These are phyloP conservation scores for Epicoccum nigrum DNA, from an alignment of 2,329 filamentous ascomycete species.

Conservation along the genomic window DNA sequence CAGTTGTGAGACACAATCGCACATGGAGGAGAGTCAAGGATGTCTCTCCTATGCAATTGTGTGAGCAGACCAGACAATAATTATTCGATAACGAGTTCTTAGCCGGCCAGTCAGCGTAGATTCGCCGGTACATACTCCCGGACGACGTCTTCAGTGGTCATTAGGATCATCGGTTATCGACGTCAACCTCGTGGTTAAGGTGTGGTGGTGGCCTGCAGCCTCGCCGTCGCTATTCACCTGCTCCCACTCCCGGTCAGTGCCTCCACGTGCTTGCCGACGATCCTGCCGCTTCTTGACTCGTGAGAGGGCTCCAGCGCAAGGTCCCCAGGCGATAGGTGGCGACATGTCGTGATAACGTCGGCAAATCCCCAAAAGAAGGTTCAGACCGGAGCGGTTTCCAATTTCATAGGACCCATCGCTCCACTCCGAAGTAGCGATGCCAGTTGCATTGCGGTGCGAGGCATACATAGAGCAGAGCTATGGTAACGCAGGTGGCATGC, in stretches of 20 bases:
- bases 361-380: conserved; percentile 12
- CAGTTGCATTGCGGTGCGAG: conserved; percentile 1
- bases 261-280: conserved; percentile 19
- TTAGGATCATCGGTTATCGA: conserved; percentile 8
- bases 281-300: conserved; percentile 14
- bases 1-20: background rate
- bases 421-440: conserved; percentile 7
- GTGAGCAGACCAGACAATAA: background rate
- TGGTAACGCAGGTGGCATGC: background rate
- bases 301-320: conserved; percentile 3
- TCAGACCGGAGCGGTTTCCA: conserved; percentile 11
- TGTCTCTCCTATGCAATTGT: background rate
- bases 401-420: conserved; percentile 6
- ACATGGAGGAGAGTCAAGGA: background rate
- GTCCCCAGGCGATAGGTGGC: conserved; percentile 14
- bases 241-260: conserved; percentile 10
- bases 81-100: background rate
- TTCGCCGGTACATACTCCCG: too few species aligned
- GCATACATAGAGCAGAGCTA: background rate
- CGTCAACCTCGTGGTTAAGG: conserved; percentile 2
- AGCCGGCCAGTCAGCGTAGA: background rate
- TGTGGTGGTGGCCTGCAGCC: conserved; percentile 3
- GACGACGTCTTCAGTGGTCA: conserved; percentile 2
- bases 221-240: conserved; percentile 4
- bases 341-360: conserved; percentile 15